Evolutionary conservation across 768 basidiomycete genomes (phyloP).

Genomic region (Psilocybe azurescens): DNA sequence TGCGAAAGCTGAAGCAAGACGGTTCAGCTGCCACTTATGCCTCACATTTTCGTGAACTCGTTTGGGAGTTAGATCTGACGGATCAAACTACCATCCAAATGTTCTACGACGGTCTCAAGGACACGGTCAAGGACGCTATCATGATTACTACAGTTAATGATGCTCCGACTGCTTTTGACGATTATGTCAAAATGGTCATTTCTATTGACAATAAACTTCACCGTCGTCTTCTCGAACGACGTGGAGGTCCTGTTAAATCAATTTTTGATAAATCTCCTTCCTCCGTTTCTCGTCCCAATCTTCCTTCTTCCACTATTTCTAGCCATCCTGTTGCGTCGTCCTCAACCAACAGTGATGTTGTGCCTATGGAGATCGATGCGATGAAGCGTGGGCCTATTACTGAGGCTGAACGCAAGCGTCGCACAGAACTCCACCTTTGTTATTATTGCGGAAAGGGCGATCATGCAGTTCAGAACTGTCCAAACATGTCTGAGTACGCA

Average conservation of each 20-base stretch:
- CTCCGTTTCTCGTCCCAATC: not conserved
- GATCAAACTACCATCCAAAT: conserved; percentile 37
- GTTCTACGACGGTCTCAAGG: conserved; percentile 36
- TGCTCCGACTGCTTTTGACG: conserved; percentile 24
- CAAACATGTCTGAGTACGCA: conserved; percentile 15
- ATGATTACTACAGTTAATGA: conserved; percentile 18
- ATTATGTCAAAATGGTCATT: conserved; percentile 24
- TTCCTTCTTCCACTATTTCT: conserved; percentile 1
- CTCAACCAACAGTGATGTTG: conserved; percentile 21
- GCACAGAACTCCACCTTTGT: conserved; percentile 33
- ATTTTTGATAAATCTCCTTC: not conserved
- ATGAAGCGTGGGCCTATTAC: conserved; percentile 32
- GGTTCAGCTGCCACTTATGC: conserved; percentile 32
- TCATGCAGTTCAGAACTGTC: conserved; percentile 34
- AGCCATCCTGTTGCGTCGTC: conserved; percentile 11
- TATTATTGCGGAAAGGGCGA: conserved; percentile 38
- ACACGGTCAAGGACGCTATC: conserved; percentile 29
- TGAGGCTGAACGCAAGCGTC: conserved; percentile 28
- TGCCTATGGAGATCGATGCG: conserved; percentile 39
- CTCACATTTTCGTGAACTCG: conserved; percentile 30
- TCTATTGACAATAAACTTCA: conserved; percentile 32
- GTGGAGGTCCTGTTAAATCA: not conserved
- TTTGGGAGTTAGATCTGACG: conserved; percentile 31
- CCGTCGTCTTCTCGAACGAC: conserved; percentile 21
- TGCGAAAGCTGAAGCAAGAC: conserved; percentile 36